Conservation (phyloP, 495 filamentous ascomycete genomes). For the Podospora sp. region DNA sequence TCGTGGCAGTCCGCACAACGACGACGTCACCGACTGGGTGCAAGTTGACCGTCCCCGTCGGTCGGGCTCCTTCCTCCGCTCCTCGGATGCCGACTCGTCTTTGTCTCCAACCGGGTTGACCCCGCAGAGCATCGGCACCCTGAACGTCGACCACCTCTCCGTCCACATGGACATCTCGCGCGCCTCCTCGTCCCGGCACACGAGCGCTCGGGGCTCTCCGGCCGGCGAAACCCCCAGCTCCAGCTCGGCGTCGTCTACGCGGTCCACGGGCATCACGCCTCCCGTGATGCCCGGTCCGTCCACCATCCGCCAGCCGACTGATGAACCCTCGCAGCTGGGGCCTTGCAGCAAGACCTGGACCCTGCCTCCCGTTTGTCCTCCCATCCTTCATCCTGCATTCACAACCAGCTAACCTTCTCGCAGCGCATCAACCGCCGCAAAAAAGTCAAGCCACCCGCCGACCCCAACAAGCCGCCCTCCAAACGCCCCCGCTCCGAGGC, state of each 20-base stretch:
- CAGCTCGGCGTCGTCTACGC: not conserved
- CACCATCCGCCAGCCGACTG: not conserved
- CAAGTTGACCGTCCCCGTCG: not conserved
- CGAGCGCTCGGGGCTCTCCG: not conserved
- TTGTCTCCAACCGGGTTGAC: not conserved
- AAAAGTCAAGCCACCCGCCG: conserved; percentile 21
- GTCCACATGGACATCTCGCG: not conserved
- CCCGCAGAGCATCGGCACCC: not conserved
- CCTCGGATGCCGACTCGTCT: not conserved
- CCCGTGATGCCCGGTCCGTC: not conserved
- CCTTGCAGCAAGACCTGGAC: conserved; percentile 29
- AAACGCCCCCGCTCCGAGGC: conserved; percentile 23
- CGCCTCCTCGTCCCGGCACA: not conserved
- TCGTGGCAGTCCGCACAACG: not conserved
- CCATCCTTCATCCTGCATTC: not conserved
- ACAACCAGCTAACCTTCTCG: not conserved
- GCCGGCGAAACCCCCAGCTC: not conserved
- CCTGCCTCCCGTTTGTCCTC: conserved; percentile 24
- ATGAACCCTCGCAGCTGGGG: conserved; percentile 1
- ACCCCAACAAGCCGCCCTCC: not conserved
- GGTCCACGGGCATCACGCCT: not conserved
- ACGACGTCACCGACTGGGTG: not conserved
- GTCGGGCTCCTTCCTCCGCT: not conserved
- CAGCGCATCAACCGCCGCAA: conserved; percentile 29
- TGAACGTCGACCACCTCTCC: not conserved